Base-by-base conservation (phyloP, 2,329 filamentous ascomycete genomes). In the Teratosphaeria destructans region DNA sequence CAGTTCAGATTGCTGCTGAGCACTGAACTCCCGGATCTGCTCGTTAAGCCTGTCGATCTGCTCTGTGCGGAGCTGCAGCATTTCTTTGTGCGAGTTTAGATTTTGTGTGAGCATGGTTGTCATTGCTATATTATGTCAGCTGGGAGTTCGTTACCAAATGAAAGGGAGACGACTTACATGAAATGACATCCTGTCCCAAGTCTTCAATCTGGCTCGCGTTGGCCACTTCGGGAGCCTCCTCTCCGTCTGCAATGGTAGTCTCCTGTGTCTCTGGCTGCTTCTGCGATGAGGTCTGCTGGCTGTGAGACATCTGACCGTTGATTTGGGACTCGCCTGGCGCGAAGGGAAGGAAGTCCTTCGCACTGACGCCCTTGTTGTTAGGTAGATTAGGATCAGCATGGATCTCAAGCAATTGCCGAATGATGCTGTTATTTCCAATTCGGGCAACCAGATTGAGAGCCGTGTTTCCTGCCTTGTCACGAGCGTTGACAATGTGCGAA, bases 321-420 rank as follows among this genome's bases (percentile, higher is more conserved):
- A 63, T 56, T 52, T 64, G 59, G 16, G 43, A 19, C 43, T 49
- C 43, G 43, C 43, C 43, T 37, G 64, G 62, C 32, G 64, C 61
- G 47, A 69, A 70, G 43, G 81, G 78, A 63, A 79, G 77, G 76
- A 99, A 99, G 72, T 97, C 94, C n/a, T 91, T 81, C 0, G 94
- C 92, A 47, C 90, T 83, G 12, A 97, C 80, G 23, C 93, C 92
- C 53, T 92, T 92, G 55, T 91, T 85, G 69, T 99, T 99, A 5
- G 90, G 83, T 68, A 97, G 92, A 57, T 87, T 85, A n/a, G 91
- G 88, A 72, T 97, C 91, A 1, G 94, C 94, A 59, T 93, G 91
- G 52, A 99, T 92, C 74, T 99, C 94, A 11, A 97, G 80, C 35
- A 99, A 79, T 71, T 99, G 94, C n/a, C 91, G 93, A 60, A 97